phyloP scores from a whole-genome alignment of 2,329 filamentous ascomycete species.

The Orbilia brochopaga region DNA sequence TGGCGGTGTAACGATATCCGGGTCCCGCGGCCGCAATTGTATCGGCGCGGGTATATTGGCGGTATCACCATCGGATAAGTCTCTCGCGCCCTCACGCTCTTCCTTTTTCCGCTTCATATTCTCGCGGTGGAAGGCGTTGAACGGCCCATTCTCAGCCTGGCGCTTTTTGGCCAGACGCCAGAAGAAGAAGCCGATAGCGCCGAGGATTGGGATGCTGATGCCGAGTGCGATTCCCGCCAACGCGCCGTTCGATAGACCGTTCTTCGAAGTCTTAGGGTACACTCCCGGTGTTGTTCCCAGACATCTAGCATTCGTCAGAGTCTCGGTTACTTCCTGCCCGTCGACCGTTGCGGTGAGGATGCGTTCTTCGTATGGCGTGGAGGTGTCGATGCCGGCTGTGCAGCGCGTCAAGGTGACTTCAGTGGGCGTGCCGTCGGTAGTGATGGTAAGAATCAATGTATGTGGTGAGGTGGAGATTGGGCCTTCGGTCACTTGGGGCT shows the following conservation, averaged over 20 bases:
- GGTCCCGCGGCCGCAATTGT: neutral
- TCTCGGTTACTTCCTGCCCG: no score
- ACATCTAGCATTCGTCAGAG: no score
- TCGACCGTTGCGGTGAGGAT: neutral
- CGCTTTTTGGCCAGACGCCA: slow-evolving; percentile 13
- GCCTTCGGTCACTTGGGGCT: no score
- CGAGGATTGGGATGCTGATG: slow-evolving; percentile 25
- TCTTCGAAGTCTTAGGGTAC: neutral
- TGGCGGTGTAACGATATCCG: neutral
- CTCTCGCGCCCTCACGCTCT: neutral
- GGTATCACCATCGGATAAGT: neutral
- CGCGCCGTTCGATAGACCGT: slow-evolving; percentile 21
- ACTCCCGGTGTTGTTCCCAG: no score
- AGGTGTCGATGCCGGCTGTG: neutral
- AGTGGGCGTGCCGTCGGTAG: slow-evolving; percentile 1
- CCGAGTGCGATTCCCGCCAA: slow-evolving; percentile 31
- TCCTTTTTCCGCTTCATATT: neutral
- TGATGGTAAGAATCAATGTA: neutral
- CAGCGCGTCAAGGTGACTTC: neutral
- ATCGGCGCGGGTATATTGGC: neutral
- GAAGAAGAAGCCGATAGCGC: slow-evolving; percentile 30
- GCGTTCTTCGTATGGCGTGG: neutral
- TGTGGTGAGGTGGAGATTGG: no score
- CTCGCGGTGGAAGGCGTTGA: slow-evolving; percentile 1
- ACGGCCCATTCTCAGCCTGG: neutral